Base-by-base conservation (phyloP, 495 filamentous ascomycete species). In the Trichoderma parareesei region DNA sequence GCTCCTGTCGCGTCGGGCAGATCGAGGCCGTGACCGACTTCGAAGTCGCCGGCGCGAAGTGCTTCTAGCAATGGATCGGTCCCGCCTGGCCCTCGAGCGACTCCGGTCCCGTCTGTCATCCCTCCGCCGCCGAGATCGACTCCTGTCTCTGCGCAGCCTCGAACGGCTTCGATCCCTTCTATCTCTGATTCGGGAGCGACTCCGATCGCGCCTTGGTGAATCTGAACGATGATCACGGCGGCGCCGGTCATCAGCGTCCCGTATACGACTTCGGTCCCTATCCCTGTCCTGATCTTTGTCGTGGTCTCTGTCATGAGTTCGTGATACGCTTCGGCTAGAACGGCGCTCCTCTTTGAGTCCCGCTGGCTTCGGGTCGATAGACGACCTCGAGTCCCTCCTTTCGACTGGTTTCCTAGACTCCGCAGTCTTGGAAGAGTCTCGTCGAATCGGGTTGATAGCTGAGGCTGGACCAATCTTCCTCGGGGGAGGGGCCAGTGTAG, bases 361-460 rank as follows among this genome's bases (percentile, higher is more conserved):
- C 37, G 67, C 41, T 11, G 27, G 65, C 20, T 57, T 57, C n/a
- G 48, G 18, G 18, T 65, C 55, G 11, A 65, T 61, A 2, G 61
- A 44, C n/a, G 61, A 33, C 18, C 20, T 63, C 20, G 61, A 18
- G 64, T 13, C 46, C 77, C 76, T 33, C 65, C 65, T n/a, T 67
- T 62, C 71, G 3, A 61, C 63, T 1, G 63, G 62, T 49, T 76
- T 80, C 65, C 75, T 80, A 16, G 61, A 42, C 59, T 80, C 78
- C 0, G 72, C 42, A 27, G 71, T 68, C 67, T 77, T 80, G n/a
- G 78, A 69, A 7, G 76, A 76, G 10, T 75, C 74, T 38, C 79
- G 74, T 41, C 77, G 75, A 66, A 82, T 79, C 8, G 82, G 82
- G 16, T 78, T 75, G 60, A 85, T 85, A 1, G 82, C 82, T n/a